Percentiles rank a stretch among this genome's conserved stretches.
Evolutionary conservation across 2,329 filamentous ascomycete genomes (phyloP).

Genomic region (Pseudopyricularia cyperi): DNA sequence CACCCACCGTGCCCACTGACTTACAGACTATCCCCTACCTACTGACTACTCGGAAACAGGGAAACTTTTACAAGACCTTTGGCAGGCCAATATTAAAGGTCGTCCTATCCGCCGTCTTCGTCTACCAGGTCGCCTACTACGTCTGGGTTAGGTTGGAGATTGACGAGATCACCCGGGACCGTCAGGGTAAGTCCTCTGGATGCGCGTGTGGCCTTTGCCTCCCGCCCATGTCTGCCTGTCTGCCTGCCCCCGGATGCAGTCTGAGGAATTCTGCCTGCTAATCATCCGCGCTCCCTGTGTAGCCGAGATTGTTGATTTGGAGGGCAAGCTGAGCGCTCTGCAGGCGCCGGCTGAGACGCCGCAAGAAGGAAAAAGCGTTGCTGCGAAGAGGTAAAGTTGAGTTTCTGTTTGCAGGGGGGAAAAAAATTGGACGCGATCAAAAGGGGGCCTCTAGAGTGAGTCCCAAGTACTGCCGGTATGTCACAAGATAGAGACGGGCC

Average conservation of each 20-base stretch:
- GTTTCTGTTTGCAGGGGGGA: background rate
- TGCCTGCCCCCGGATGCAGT: background rate
- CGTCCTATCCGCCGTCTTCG: conserved; percentile 61
- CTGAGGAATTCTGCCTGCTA: background rate
- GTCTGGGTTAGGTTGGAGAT: conserved; percentile 62
- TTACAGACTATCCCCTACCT: no score
- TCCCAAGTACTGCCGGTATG: no score
- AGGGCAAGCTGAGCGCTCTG: conserved; percentile 23
- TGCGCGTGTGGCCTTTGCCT: no score
- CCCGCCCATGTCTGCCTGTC: background rate
- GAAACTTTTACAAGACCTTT: conserved; percentile 63
- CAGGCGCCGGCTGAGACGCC: conserved; percentile 7
- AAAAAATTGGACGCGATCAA: background rate
- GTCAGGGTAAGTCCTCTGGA: conserved; percentile 31
- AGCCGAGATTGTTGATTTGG: conserved; percentile 20
- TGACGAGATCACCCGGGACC: conserved; percentile 50
- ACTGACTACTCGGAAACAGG: conserved; percentile 26
- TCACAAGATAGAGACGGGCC: no score
- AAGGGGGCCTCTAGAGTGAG: no score
- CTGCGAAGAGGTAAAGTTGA: background rate
- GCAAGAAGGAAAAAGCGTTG: background rate
- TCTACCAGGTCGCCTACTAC: conserved; percentile 68
- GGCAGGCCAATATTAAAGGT: conserved; percentile 61
- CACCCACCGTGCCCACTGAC: no score
- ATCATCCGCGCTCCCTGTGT: background rate